Evolutionary conservation across 2,329 filamentous ascomycete species (phyloP).

Genomic region (Microcera coccophila): DNA sequence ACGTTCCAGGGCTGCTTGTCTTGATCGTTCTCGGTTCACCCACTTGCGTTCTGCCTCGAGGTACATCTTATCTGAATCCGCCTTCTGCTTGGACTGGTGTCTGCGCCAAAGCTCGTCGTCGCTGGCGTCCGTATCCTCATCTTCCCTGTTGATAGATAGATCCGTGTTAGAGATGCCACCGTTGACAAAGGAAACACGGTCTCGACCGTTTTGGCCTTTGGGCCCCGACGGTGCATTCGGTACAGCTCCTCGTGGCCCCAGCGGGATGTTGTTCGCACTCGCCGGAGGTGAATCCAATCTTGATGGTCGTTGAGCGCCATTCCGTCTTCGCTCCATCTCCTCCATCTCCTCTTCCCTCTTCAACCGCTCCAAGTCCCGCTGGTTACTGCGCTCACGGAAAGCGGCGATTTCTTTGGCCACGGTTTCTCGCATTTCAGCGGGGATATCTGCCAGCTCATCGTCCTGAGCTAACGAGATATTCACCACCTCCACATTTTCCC

Average conservation of each 20-base stretch:
- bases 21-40: conserved; percentile 81
- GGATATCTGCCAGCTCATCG: conserved; percentile 92
- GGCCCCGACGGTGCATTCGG: conserved; percentile 69
- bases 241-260: conserved; percentile 46
- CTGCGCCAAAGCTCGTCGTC: conserved; percentile 80
- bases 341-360: conserved; percentile 90
- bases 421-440: conserved; percentile 90
- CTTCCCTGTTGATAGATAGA: conserved; percentile 60
- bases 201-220: conserved; percentile 60
- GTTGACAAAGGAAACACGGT: conserved; percentile 72
- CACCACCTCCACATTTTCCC: conserved; percentile 74
- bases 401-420: conserved; percentile 91
- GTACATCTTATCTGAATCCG: conserved; percentile 76
- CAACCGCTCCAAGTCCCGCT: conserved; percentile 81
- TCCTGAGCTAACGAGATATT: conserved; percentile 85
- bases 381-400: conserved; percentile 87
- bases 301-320: conserved; percentile 57
- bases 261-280: conserved; percentile 55
- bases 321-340: conserved; percentile 73
- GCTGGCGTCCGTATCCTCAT: conserved; percentile 84
- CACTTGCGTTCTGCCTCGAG: conserved; percentile 84
- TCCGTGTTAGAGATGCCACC: conserved; percentile 64
- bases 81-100: conserved; percentile 64
- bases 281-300: conserved; percentile 69
- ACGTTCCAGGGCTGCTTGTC: conserved; percentile 79